phyloP scores from a whole-genome alignment of 495 filamentous ascomycete species.

The Annulohypoxylon maeteangense region DNA sequence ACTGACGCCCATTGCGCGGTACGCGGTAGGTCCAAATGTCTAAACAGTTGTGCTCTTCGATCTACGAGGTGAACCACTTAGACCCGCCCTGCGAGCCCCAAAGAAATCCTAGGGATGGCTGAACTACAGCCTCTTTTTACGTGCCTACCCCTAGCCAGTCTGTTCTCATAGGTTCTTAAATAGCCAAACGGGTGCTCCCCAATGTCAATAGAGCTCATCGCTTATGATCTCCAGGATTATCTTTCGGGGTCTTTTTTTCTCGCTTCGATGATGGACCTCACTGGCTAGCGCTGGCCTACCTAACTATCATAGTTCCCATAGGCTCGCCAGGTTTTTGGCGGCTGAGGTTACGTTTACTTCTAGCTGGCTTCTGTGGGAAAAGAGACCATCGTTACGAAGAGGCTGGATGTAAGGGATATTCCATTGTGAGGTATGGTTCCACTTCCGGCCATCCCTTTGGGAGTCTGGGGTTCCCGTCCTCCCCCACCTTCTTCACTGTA shows the following conservation, averaged over 20 bases:
- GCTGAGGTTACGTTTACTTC: conserved; percentile 24
- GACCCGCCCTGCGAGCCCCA: conserved; percentile 5
- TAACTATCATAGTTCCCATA: conserved; percentile 17
- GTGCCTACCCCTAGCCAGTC: background rate
- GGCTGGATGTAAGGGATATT: conserved; percentile 23
- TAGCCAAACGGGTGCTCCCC: conserved; percentile 1
- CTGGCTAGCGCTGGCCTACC: conserved; percentile 2
- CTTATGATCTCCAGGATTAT: conserved; percentile 25
- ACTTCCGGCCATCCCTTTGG: background rate
- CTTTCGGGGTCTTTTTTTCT: background rate
- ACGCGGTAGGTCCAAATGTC: background rate
- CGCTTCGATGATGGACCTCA: conserved; percentile 13
- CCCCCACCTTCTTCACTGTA: conserved; percentile 14
- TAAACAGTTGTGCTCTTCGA: background rate
- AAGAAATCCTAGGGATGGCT: conserved; percentile 1
- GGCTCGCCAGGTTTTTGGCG: conserved; percentile 21
- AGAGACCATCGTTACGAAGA: background rate
- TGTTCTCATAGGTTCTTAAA: background rate
- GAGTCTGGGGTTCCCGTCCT: conserved; percentile 14
- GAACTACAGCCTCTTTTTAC: conserved; percentile 5
- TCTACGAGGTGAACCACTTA: background rate
- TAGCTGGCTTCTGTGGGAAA: background rate
- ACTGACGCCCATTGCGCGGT: background rate
- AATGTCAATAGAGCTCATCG: background rate
- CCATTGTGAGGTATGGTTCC: background rate